These are phyloP conservation scores for Nakaseomyces sp. DNA, from an alignment of 1,139 yeast genomes.

Conservation along the genomic window DNA sequence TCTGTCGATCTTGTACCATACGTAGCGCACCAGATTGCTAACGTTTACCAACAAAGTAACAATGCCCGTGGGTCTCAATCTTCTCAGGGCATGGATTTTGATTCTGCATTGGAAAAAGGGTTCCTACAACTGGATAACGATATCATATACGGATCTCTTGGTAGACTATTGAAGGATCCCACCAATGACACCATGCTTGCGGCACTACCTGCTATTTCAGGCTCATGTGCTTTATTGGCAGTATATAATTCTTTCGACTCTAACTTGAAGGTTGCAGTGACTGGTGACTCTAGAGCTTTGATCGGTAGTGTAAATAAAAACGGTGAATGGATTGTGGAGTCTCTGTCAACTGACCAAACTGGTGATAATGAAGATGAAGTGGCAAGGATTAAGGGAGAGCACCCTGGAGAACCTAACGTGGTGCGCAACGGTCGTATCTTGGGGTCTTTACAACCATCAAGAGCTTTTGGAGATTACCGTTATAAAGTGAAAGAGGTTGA, in stretches of 20 bases:
- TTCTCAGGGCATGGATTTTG: slow-evolving; percentile 44
- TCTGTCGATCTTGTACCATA: slow-evolving; percentile 68
- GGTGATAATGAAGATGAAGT: slow-evolving; percentile 88
- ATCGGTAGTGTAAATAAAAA: slow-evolving; percentile 59
- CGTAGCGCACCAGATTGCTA: slow-evolving; percentile 70
- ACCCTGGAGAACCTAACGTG: slow-evolving; percentile 81
- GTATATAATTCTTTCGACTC: slow-evolving; percentile 73
- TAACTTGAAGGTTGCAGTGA: slow-evolving; percentile 77
- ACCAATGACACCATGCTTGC: slow-evolving; percentile 43
- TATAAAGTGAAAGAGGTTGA: slow-evolving; percentile 63
- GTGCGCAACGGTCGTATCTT: slow-evolving; percentile 82
- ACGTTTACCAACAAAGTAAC: slow-evolving; percentile 34
- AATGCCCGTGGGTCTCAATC: slow-evolving; percentile 12
- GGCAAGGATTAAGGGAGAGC: slow-evolving; percentile 72
- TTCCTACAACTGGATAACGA: slow-evolving; percentile 79
- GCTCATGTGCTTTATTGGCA: slow-evolving; percentile 85
- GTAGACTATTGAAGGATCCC: slow-evolving; percentile 56
- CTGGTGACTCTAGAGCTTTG: slow-evolving; percentile 94
- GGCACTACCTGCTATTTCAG: slow-evolving; percentile 89
- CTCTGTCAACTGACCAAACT: slow-evolving; percentile 86
- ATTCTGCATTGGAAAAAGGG: slow-evolving; percentile 72
- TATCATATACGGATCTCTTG: slow-evolving; percentile 69
- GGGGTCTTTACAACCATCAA: slow-evolving; percentile 91
- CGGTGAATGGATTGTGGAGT: slow-evolving; percentile 80
- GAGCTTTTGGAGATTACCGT: slow-evolving; percentile 97